phyloP scores from a whole-genome alignment of 2,329 filamentous ascomycete genomes.

The Hortaea sp. region DNA sequence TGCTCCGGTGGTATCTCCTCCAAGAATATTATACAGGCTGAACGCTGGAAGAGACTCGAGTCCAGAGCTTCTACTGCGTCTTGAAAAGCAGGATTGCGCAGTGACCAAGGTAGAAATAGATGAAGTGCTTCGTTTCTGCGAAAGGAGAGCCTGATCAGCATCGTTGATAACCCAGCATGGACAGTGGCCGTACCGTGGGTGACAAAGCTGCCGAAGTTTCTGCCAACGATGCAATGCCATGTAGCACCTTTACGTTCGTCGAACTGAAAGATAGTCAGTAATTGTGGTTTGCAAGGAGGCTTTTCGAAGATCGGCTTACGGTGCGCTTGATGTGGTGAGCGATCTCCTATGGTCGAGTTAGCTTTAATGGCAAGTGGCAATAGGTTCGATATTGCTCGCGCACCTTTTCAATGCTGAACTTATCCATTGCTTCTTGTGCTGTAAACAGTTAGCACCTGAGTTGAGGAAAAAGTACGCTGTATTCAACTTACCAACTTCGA shows the following conservation, averaged over 20 bases:
- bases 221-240: conserved; percentile 97
- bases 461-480: background rate
- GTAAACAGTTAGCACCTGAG: background rate
- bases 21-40: conserved; percentile 1
- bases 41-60: background rate
- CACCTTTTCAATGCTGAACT: conserved; percentile 64
- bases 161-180: no score
- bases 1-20: background rate
- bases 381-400: background rate
- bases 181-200: conserved; percentile 65
- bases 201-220: conserved; percentile 98
- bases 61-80: conserved; percentile 59
- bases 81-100: conserved; percentile 98
- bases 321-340: conserved; percentile 93
- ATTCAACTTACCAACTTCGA: conserved; percentile 73
- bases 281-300: background rate
- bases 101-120: conserved; percentile 99
- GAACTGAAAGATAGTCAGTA: conserved; percentile 50
- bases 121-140: conserved; percentile 97
- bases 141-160: no score
- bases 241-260: conserved; percentile 94
- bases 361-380: background rate
- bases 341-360: conserved; percentile 58
- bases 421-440: conserved; percentile 64
- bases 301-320: conserved; percentile 36